A percentile compares a stretch with the other conserved stretches of the same genome.
phyloP scores from a whole-genome alignment of 2,329 filamentous ascomycete genomes.

The Xylaria sp. region DNA sequence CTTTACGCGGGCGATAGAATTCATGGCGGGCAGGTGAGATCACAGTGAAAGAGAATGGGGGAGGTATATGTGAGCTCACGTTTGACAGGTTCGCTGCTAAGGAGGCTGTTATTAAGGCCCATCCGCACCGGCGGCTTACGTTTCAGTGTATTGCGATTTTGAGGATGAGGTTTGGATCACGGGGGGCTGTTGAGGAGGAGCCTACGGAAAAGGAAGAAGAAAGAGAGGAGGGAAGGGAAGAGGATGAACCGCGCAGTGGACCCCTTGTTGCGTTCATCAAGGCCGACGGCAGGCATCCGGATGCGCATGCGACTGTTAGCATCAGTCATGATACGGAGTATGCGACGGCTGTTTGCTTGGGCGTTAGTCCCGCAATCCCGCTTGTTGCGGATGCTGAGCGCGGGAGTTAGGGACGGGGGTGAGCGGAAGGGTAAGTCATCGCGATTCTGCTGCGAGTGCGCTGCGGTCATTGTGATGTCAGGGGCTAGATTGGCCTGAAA shows the following conservation, averaged over 20 bases:
- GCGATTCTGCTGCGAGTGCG: neutral
- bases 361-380: slow-evolving; percentile 21
- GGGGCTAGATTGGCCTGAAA: neutral
- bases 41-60: too few species aligned
- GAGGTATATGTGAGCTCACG: neutral
- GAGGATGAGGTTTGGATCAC: neutral
- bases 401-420: neutral
- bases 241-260: slow-evolving; percentile 28
- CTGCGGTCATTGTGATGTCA: neutral
- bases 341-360: slow-evolving; percentile 64
- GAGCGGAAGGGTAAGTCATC: neutral
- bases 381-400: neutral
- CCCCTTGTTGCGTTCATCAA: slow-evolving; percentile 38
- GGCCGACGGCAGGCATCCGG: slow-evolving; percentile 40
- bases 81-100: slow-evolving; percentile 60
- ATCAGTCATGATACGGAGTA: slow-evolving; percentile 88
- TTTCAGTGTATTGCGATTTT: slow-evolving; percentile 53
- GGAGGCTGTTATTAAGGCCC: slow-evolving; percentile 69
- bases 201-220: neutral
- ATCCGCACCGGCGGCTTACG: slow-evolving; percentile 51
- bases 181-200: neutral
- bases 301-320: slow-evolving; percentile 54
- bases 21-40: slow-evolving; percentile 42
- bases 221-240: neutral
- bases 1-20: slow-evolving; percentile 36